Evolutionary conservation across 345 rosid genomes (phyloP).

Genomic region (Rhodamnia argentea): DNA sequence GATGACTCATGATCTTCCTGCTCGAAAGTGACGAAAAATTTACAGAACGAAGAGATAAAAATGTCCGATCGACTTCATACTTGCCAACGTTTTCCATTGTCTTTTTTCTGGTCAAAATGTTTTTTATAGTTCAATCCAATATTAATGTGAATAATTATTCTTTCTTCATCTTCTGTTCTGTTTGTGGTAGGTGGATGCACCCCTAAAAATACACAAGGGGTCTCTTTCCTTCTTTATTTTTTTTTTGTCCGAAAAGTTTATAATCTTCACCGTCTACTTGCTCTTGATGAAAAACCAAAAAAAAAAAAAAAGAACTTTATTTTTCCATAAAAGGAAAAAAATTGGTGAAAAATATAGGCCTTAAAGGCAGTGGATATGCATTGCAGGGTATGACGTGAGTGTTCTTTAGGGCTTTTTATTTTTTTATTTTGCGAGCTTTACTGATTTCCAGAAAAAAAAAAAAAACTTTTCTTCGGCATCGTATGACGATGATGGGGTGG

Average conservation of each 20-base stretch:
- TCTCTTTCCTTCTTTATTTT: background rate
- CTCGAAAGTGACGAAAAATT: background rate
- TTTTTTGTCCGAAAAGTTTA: background rate
- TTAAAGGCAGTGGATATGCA: background rate
- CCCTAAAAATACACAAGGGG: background rate
- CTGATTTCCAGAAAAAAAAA: constrained; percentile 55
- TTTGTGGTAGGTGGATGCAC: background rate
- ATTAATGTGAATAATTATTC: background rate
- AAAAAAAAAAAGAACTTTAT: background rate
- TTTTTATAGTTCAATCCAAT: too few relatives aligned
- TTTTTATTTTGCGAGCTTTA: background rate
- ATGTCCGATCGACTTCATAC: background rate
- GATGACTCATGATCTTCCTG: background rate
- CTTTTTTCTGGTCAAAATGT: too few relatives aligned
- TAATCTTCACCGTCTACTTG: background rate
- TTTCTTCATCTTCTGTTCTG: background rate
- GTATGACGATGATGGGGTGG: constrained; percentile 11
- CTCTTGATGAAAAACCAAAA: background rate
- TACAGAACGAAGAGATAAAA: background rate
- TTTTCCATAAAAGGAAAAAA: background rate
- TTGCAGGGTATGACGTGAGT: background rate
- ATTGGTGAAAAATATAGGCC: background rate
- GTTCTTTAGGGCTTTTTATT: background rate
- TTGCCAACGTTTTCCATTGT: too few relatives aligned
- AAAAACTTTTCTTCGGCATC: constrained; percentile 2